Base-by-base conservation (phyloP, 2,329 filamentous ascomycete genomes). In the Boeremia lycopersici region DNA sequence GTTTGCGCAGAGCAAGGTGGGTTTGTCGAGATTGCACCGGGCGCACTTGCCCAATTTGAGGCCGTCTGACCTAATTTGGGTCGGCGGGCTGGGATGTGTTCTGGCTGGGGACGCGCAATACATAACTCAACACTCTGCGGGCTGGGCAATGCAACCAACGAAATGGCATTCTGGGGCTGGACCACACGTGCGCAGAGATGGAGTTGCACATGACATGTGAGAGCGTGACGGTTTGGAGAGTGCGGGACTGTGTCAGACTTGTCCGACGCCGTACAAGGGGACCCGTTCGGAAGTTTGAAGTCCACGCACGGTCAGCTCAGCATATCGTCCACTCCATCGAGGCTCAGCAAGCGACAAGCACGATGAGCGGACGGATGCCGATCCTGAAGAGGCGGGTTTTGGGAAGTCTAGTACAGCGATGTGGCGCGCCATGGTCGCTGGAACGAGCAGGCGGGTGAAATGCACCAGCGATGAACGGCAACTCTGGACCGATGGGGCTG, bases 11-110 rank as follows among this genome's bases (percentile, higher is more conserved):
- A 55, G 31, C 40, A n/a, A 25, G 40, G 52, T 49, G 52, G 52
- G 52, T 36, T 49, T 36, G 12, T 55, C 41, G 42, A 55, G 52
- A 55, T 55, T 55, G 42, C 46, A 33, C 41, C 46, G 52, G 47
- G 25, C 40, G 47, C 52, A 42, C 52, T 55, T 55, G 31, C 35
- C 52, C 47, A 42, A 48, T 47, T 17, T 28, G 28, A 45, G 36
- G n/a, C 19, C n/a, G 28, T 38, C 17, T 6, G 42, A 36, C 17
- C 47, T 46, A 46, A 50, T 46, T 39, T 26, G 46, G 52, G 41
- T 17, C 35, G 47, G 35, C 35, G 5, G 28, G 19, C 52, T 46
- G 42, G 52, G 52, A 46, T 50, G 28, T 36, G 41, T 17, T 42
- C 35, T 46, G 42, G 46, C 36, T 42, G 17, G 52, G 25, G 52